Evolutionary conservation across 768 basidiomycete species (phyloP).

Genomic region (Fistulinella prunicolor): DNA sequence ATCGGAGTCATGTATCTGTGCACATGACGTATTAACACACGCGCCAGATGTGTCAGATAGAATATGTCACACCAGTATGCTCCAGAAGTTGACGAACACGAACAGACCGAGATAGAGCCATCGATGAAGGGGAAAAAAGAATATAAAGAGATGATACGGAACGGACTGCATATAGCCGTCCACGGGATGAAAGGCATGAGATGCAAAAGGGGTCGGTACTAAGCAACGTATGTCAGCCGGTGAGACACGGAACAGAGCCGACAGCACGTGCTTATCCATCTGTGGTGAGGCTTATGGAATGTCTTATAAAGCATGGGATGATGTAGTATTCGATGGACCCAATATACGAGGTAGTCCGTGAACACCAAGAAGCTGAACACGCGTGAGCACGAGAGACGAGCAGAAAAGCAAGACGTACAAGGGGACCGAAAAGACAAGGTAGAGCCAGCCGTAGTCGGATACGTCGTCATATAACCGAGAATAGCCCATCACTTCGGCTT

Average conservation of each 20-base stretch:
- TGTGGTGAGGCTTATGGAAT: conserved; percentile 97
- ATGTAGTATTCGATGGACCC: conserved; percentile 93
- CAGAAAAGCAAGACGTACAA: conserved; percentile 46
- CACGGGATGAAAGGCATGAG: conserved; percentile 95
- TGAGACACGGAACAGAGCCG: background rate
- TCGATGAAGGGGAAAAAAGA: conserved; percentile 88
- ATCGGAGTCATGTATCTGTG: conserved; percentile 95
- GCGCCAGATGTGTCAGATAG: background rate
- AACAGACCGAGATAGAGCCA: conserved; percentile 81
- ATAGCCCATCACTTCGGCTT: conserved; percentile 86
- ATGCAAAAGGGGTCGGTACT: conserved; percentile 98
- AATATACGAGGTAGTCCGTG: conserved; percentile 94
- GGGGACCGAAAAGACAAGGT: conserved; percentile 63
- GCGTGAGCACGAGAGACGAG: background rate
- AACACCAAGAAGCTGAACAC: conserved; percentile 66
- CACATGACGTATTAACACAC: background rate
- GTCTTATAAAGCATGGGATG: conserved; percentile 83
- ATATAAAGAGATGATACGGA: conserved; percentile 92
- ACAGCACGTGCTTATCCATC: conserved; percentile 79
- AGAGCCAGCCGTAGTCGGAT: conserved; percentile 75
- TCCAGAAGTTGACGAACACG: conserved; percentile 92
- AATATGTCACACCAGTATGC: conserved; percentile 64
- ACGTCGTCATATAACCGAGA: conserved; percentile 75
- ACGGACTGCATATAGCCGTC: conserved; percentile 94
- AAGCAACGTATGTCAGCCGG: conserved; percentile 9